Percentiles rank a stretch among this genome's conserved stretches.
Conservation (phyloP, 2,329 filamentous ascomycete species). For the Magnaporthales sp. region DNA sequence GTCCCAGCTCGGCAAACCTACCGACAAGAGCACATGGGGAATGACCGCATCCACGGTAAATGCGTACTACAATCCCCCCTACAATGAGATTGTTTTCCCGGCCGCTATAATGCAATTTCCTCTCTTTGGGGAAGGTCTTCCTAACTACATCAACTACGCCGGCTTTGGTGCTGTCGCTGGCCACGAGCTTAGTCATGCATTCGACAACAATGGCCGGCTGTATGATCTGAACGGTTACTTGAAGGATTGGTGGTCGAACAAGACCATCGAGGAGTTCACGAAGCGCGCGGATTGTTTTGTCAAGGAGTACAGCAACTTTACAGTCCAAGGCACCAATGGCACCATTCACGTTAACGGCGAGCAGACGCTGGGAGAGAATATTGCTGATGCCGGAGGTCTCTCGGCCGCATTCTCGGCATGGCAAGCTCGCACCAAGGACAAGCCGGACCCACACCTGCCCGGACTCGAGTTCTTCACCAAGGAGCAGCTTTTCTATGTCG, state of each 20-base stretch:
- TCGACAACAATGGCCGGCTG: constrained; percentile 56
- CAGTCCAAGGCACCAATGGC: constrained; percentile 45
- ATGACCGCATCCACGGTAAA: constrained; percentile 56
- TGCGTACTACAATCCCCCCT: constrained; percentile 54
- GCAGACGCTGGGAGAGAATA: constrained; percentile 60
- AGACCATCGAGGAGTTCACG: constrained; percentile 48
- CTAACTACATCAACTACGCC: constrained; percentile 60
- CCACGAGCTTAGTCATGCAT: constrained; percentile 63
- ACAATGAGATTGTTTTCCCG: constrained; percentile 63
- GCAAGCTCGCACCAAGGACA: constrained; percentile 36
- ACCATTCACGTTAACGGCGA: constrained; percentile 54
- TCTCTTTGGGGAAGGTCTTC: constrained; percentile 53
- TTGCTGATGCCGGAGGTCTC: constrained; percentile 62
- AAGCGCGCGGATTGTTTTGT: constrained; percentile 56
- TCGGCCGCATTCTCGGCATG: constrained; percentile 56
- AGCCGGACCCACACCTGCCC: constrained; percentile 4
- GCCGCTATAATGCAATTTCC: constrained; percentile 64
- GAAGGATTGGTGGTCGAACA: constrained; percentile 58
- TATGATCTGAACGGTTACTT: constrained; percentile 58
- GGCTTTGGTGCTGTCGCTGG: constrained; percentile 59
- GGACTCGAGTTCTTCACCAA: constrained; percentile 38
- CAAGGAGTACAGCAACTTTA: constrained; percentile 56
- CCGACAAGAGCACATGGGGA: constrained; percentile 50
- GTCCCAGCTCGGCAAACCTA: constrained; percentile 50
- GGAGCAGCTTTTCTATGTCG: constrained; percentile 62